Conservation (phyloP, 345 rosid genomes). For the Rhodomyrtus tomentosa region DNA sequence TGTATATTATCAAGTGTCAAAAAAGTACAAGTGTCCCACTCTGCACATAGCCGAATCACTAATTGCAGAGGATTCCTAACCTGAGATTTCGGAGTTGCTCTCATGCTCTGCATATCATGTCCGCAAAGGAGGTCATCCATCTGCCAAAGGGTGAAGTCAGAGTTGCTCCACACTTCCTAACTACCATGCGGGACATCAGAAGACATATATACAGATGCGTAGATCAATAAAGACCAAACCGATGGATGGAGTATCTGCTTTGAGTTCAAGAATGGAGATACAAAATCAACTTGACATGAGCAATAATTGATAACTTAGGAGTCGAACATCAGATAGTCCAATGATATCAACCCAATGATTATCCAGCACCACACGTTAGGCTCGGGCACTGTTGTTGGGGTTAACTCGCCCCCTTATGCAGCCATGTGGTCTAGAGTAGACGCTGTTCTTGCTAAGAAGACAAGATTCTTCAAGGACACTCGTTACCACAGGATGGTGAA, state of each 20-base stretch:
- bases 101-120: background rate
- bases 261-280: background rate
- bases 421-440: background rate
- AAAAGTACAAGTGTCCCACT: background rate
- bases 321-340: background rate
- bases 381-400: background rate
- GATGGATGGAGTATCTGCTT: background rate
- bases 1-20: background rate
- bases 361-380: background rate
- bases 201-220: too few relatives aligned
- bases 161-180: background rate
- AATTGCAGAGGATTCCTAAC: background rate
- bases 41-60: background rate
- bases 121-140: background rate
- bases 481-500: background rate
- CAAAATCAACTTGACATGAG: background rate
- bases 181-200: background rate
- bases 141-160: background rate
- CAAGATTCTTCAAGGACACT: background rate
- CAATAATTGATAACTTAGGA: background rate
- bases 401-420: background rate
- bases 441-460: background rate
- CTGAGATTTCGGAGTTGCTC: background rate
- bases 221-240: background rate
- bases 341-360: background rate